Evolutionary conservation across 768 basidiomycete genomes (phyloP).

Genomic region (Kondoa malvinella): DNA sequence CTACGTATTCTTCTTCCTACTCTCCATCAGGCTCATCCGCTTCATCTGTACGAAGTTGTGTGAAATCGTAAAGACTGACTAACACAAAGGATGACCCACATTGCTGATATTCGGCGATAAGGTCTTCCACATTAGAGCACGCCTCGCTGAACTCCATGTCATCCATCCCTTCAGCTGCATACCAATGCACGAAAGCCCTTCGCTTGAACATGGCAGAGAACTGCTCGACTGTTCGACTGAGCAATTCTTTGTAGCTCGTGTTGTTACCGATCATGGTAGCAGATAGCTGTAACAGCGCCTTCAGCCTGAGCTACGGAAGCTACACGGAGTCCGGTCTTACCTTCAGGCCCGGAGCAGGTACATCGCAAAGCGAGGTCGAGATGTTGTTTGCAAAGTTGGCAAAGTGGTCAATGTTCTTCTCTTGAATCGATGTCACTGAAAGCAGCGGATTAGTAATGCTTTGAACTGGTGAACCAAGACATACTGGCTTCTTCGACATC

Average conservation of each 20-base stretch:
- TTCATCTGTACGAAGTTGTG: conserved; percentile 6
- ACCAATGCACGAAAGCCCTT: conserved; percentile 75
- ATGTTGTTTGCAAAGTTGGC: conserved; percentile 35
- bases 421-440: neutral
- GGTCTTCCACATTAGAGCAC: conserved; percentile 97
- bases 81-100: neutral
- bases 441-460: conserved; percentile 13
- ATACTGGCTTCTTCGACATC: conserved; percentile 63
- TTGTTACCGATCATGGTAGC: conserved; percentile 35
- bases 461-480: conserved; percentile 46
- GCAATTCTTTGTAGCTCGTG: conserved; percentile 59
- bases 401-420: conserved; percentile 15
- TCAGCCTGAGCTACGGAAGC: neutral
- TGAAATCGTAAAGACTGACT: neutral
- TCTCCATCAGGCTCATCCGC: conserved; percentile 4
- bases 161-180: conserved; percentile 83
- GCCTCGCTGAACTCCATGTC: conserved; percentile 76
- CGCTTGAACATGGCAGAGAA: conserved; percentile 69
- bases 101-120: conserved; percentile 93
- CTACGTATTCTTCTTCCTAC: neutral
- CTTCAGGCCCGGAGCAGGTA: conserved; percentile 29
- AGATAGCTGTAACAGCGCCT: conserved; percentile 29
- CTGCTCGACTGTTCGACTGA: conserved; percentile 54
- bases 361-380: conserved; percentile 29
- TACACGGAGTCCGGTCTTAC: neutral